Percentiles rank a stretch among this genome's conserved stretches.
phyloP scores from a whole-genome alignment of 768 basidiomycete species.

The Porphyrellus cyaneotinctus region DNA sequence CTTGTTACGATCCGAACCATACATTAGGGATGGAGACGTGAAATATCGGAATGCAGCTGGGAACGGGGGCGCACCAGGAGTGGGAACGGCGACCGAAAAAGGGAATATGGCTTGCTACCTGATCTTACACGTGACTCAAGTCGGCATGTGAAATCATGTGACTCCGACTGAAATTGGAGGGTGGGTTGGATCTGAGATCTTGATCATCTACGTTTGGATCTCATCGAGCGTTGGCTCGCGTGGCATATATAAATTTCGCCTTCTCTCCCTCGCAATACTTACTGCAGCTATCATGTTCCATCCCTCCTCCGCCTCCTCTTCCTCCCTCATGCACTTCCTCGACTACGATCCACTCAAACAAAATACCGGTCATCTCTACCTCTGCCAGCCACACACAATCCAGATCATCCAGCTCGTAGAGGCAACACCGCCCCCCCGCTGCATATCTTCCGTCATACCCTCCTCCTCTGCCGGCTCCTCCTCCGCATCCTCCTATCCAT shows the following conservation, averaged over 20 bases:
- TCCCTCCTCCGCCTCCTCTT: slow-evolving; percentile 22
- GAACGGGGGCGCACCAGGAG: slow-evolving; percentile 9
- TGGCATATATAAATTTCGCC: slow-evolving; percentile 20
- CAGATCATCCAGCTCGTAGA: slow-evolving; percentile 77
- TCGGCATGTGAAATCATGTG: not conserved
- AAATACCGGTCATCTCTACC: slow-evolving; percentile 40
- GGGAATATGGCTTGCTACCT: slow-evolving; percentile 8
- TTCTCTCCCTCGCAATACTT: not conserved
- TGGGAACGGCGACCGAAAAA: slow-evolving; percentile 14
- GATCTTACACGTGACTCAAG: slow-evolving; percentile 13
- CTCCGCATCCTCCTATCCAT: slow-evolving; percentile 34
- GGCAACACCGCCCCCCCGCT: slow-evolving; percentile 47
- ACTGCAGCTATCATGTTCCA: slow-evolving; percentile 22
- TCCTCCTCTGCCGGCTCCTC: slow-evolving; percentile 41
- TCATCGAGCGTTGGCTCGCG: slow-evolving; percentile 24
- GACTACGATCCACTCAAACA: slow-evolving; percentile 35
- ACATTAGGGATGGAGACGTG: not conserved
- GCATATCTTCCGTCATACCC: slow-evolving; percentile 32
- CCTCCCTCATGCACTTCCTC: slow-evolving; percentile 20
- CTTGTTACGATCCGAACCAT: not conserved
- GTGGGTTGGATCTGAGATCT: slow-evolving; percentile 24
- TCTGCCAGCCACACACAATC: slow-evolving; percentile 46
- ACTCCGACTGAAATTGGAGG: slow-evolving; percentile 1
- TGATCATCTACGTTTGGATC: not conserved
- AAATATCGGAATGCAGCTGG: slow-evolving; percentile 11